These are phyloP conservation scores for Malassezia restricta DNA, from an alignment of 1,284 basidiomycete species.

Conservation along the genomic window DNA sequence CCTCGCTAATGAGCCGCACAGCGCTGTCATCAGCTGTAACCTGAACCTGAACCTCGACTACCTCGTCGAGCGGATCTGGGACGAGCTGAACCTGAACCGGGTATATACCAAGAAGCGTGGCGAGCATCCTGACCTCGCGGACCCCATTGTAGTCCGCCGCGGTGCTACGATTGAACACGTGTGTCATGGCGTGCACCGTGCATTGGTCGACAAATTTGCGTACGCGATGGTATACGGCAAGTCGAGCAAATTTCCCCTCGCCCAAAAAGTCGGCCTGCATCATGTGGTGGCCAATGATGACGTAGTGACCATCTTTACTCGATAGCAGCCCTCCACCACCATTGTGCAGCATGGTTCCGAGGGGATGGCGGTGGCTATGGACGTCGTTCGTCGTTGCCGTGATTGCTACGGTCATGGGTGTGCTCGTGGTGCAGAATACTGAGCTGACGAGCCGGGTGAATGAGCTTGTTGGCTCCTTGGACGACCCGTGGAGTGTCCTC, in stretches of 20 bases:
- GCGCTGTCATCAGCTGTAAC: conserved; percentile 87
- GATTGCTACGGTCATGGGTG: neutral
- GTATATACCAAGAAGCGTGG: conserved; percentile 95
- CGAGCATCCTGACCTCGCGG: conserved; percentile 67
- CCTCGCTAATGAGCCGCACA: conserved; percentile 72
- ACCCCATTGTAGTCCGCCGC: conserved; percentile 82
- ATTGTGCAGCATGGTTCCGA: neutral
- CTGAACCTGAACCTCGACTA: conserved; percentile 81
- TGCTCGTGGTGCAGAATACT: neutral
- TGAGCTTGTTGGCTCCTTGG: conserved; percentile 22
- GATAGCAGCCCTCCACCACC: neutral
- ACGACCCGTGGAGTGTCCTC: conserved; percentile 30
- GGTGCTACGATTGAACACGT: conserved; percentile 82
- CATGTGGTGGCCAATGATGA: conserved; percentile 88
- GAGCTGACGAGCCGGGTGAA: conserved; percentile 19
- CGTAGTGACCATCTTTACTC: conserved; percentile 56
- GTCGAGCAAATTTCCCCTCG: conserved; percentile 34
- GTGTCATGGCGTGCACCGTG: conserved; percentile 59
- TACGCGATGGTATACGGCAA: conserved; percentile 39
- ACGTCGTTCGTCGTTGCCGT: neutral
- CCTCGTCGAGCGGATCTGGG: conserved; percentile 77
- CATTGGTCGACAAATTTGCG: conserved; percentile 65
- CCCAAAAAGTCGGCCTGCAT: conserved; percentile 55
- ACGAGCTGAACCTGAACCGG: conserved; percentile 31
- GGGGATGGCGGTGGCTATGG: neutral